phyloP scores from a whole-genome alignment of 306 rosid species.

The Cyamopsis tetragonoloba region DNA sequence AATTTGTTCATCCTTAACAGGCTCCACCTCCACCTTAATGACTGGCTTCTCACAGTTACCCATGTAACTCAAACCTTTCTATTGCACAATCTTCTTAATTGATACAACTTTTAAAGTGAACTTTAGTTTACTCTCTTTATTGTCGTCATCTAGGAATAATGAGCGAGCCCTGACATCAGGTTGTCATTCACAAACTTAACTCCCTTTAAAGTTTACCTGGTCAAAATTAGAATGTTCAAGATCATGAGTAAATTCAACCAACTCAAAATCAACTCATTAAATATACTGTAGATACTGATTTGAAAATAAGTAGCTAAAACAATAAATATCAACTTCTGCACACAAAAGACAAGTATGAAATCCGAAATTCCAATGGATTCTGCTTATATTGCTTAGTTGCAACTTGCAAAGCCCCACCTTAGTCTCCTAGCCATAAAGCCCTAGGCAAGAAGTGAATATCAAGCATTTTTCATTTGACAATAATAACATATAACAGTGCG shows the following conservation, averaged over 20 bases:
- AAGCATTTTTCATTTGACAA: background rate
- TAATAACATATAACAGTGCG: background rate
- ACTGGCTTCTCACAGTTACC: slow-evolving; percentile 27
- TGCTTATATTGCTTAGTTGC: background rate
- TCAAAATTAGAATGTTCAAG: slow-evolving; percentile 19
- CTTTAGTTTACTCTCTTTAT: slow-evolving; percentile 32
- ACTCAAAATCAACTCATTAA: background rate
- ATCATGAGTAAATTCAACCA: background rate
- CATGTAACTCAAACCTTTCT: slow-evolving; percentile 34
- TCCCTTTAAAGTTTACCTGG: slow-evolving; percentile 25
- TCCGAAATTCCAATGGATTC: background rate
- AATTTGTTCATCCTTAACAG: slow-evolving; percentile 36
- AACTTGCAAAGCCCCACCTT: background rate
- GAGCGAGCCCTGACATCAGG: slow-evolving; percentile 39
- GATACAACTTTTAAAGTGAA: slow-evolving; percentile 21
- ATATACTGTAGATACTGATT: background rate
- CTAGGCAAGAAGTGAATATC: background rate
- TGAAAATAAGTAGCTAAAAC: slow-evolving; percentile 1
- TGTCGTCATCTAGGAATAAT: slow-evolving; percentile 20
- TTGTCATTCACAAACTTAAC: slow-evolving; percentile 10
- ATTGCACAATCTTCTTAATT: slow-evolving; percentile 27
- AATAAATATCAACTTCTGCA: background rate
- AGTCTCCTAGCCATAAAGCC: background rate
- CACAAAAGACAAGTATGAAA: background rate
- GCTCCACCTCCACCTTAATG: slow-evolving; percentile 51